Conservation (phyloP, 2,329 filamentous ascomycete genomes). For the Alternaria triticimaculans region DNA sequence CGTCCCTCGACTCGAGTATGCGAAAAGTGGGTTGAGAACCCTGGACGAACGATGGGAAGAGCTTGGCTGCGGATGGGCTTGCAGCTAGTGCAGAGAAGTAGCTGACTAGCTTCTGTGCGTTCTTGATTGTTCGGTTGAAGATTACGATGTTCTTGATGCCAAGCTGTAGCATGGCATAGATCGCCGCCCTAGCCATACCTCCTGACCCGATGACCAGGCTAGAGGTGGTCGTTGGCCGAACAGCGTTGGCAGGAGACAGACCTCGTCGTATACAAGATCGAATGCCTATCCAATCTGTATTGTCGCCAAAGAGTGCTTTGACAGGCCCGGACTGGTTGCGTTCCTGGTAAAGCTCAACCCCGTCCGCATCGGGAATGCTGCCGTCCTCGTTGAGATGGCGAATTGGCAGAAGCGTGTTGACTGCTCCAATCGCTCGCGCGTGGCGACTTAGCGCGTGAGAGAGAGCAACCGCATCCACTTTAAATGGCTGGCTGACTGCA, state of each 20-base stretch:
- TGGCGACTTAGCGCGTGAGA: slow-evolving; percentile 72
- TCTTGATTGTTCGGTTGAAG: slow-evolving; percentile 71
- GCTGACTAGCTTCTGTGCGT: slow-evolving; percentile 68
- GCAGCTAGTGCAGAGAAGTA: slow-evolving; percentile 67
- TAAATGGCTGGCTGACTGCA: slow-evolving; percentile 75
- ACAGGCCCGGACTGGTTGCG: slow-evolving; percentile 70
- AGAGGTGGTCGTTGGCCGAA: slow-evolving; percentile 57
- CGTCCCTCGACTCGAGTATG: slow-evolving; percentile 64
- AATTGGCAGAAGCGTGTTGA: slow-evolving; percentile 77
- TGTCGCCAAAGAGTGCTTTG: slow-evolving; percentile 75
- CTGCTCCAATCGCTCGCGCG: slow-evolving; percentile 74
- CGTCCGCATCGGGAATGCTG: slow-evolving; percentile 62
- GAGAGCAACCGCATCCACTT: slow-evolving; percentile 70
- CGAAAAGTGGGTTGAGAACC: slow-evolving; percentile 56
- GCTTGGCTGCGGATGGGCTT: slow-evolving; percentile 21
- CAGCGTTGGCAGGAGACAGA: slow-evolving; percentile 71
- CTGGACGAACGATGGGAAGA: slow-evolving; percentile 30
- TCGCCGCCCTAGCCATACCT: slow-evolving; percentile 78
- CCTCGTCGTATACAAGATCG: slow-evolving; percentile 73
- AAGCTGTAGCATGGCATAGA: slow-evolving; percentile 80
- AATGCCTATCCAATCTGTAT: slow-evolving; percentile 83
- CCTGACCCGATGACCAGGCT: slow-evolving; percentile 64
- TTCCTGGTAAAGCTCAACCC: slow-evolving; percentile 58
- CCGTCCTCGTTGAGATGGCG: slow-evolving; percentile 64
- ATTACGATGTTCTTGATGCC: slow-evolving; percentile 78